Evolutionary conservation across 2,329 filamentous ascomycete species (phyloP).

Genomic region (Trichoderma sp.): DNA sequence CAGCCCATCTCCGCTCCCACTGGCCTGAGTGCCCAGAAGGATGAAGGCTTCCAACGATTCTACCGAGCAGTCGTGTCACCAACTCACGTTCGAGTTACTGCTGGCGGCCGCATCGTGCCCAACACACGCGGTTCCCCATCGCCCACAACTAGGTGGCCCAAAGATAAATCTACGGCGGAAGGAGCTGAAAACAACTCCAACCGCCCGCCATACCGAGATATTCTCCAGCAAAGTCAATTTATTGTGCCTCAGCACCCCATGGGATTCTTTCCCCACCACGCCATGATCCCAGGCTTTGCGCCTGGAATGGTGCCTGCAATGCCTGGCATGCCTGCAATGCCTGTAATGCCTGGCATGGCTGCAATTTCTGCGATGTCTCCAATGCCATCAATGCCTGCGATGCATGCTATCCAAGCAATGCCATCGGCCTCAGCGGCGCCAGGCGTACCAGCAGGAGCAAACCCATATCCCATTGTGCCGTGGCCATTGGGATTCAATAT

Average conservation of each 20-base stretch:
- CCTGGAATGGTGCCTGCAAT: slow-evolving; percentile 33
- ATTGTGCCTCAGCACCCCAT: slow-evolving; percentile 22
- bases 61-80: slow-evolving; percentile 67
- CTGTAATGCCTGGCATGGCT: background rate
- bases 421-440: slow-evolving; percentile 28
- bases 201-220: slow-evolving; percentile 24
- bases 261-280: slow-evolving; percentile 26
- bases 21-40: slow-evolving; percentile 53
- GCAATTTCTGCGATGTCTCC: background rate
- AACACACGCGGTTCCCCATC: slow-evolving; percentile 56
- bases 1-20: slow-evolving; percentile 54
- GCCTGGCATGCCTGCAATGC: background rate
- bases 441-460: slow-evolving; percentile 29
- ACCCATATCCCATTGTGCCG: slow-evolving; percentile 39
- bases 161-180: slow-evolving; percentile 37
- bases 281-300: slow-evolving; percentile 34
- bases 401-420: slow-evolving; percentile 6
- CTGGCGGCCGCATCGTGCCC: slow-evolving; percentile 64
- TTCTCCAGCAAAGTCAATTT: slow-evolving; percentile 15
- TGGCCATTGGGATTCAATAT: slow-evolving; percentile 41
- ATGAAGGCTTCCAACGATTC: slow-evolving; percentile 65
- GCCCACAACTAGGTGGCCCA: slow-evolving; percentile 50
- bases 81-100: slow-evolving; percentile 64
- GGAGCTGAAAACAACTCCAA: slow-evolving; percentile 24
- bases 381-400: background rate